Evolutionary conservation across 2,329 filamentous ascomycete genomes (phyloP).

Genomic region (Phyllosticta paracitricarpa): DNA sequence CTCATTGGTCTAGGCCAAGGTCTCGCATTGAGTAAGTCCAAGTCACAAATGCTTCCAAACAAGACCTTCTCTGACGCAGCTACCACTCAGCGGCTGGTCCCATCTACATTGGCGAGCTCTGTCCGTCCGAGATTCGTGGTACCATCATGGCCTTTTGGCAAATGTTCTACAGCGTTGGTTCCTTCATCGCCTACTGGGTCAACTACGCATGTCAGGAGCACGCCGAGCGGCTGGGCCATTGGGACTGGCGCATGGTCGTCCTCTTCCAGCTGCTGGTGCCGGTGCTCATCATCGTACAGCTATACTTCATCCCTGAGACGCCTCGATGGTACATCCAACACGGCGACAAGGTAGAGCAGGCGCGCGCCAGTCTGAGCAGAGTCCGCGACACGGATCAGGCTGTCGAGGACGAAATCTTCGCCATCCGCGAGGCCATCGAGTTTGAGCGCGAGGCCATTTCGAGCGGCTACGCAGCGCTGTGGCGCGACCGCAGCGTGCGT

Average conservation of each 20-base stretch:
- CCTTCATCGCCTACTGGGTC: slow-evolving; percentile 57
- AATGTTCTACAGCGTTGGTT: slow-evolving; percentile 56
- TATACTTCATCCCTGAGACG: slow-evolving; percentile 46
- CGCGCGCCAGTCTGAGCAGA: slow-evolving; percentile 45
- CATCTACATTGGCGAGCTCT: slow-evolving; percentile 61
- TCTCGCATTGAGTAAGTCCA: slow-evolving; percentile 47
- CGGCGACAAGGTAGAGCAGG: slow-evolving; percentile 49
- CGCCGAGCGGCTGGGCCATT: slow-evolving; percentile 48
- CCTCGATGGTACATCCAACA: slow-evolving; percentile 46
- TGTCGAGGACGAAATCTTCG: slow-evolving; percentile 55
- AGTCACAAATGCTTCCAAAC: neutral
- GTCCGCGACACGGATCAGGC: slow-evolving; percentile 57
- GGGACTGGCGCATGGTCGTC: slow-evolving; percentile 65
- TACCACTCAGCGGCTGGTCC: slow-evolving; percentile 48
- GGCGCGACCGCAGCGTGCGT: slow-evolving; percentile 59
- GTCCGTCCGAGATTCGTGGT: slow-evolving; percentile 54
- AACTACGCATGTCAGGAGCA: slow-evolving; percentile 53
- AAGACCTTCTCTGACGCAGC: neutral
- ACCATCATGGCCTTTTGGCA: slow-evolving; percentile 63
- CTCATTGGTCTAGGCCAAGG: slow-evolving; percentile 63
- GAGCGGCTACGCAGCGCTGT: slow-evolving; percentile 53
- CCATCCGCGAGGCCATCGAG: slow-evolving; percentile 58
- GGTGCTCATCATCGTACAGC: slow-evolving; percentile 47
- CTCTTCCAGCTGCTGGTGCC: slow-evolving; percentile 65
- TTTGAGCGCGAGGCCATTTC: slow-evolving; percentile 63